Evolutionary conservation across 805 yeast species (phyloP).

Genomic region (Starmera quercuum): DNA sequence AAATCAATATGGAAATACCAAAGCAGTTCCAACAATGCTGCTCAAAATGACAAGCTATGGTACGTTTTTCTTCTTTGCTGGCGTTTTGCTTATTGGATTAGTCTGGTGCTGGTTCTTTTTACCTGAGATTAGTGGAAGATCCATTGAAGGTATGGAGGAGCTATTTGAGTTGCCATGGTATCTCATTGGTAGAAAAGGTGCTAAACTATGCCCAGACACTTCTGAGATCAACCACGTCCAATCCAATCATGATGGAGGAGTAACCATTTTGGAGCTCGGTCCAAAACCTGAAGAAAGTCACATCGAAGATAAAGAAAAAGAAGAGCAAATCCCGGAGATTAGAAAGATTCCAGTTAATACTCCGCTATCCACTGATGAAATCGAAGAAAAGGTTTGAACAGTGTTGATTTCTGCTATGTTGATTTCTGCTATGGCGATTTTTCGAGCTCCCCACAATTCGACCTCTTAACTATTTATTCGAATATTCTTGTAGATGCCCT

Average conservation of each 20-base stretch:
- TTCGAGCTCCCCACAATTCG: too few relatives aligned
- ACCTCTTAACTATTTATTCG: too few relatives aligned
- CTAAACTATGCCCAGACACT: constrained; percentile 43
- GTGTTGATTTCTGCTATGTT: too few relatives aligned
- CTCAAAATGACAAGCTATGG: constrained; percentile 38
- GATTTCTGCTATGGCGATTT: too few relatives aligned
- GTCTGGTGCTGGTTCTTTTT: constrained; percentile 28
- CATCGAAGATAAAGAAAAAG: constrained; percentile 11
- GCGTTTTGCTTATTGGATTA: constrained; percentile 32
- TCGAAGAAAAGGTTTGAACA: too few relatives aligned
- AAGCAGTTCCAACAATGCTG: constrained; percentile 47
- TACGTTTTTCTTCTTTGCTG: constrained; percentile 44
- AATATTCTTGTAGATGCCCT: too few relatives aligned
- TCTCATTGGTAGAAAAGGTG: constrained; percentile 47
- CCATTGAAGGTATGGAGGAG: constrained; percentile 31
- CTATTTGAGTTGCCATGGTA: constrained; percentile 45
- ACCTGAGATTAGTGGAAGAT: constrained; percentile 31
- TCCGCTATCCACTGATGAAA: too few relatives aligned
- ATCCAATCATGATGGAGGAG: constrained; percentile 7
- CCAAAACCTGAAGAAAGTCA: constrained; percentile 8
- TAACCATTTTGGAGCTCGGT: constrained; percentile 7
- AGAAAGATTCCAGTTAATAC: too few relatives aligned
- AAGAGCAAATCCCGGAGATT: too few relatives aligned
- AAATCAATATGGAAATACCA: constrained; percentile 50
- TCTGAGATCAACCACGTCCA: constrained; percentile 27